A percentile compares a stretch with the other conserved stretches of the same genome.
Evolutionary conservation across 176 grass and related monocot genomes (phyloP).

Genomic region (Oryza longistaminata): DNA sequence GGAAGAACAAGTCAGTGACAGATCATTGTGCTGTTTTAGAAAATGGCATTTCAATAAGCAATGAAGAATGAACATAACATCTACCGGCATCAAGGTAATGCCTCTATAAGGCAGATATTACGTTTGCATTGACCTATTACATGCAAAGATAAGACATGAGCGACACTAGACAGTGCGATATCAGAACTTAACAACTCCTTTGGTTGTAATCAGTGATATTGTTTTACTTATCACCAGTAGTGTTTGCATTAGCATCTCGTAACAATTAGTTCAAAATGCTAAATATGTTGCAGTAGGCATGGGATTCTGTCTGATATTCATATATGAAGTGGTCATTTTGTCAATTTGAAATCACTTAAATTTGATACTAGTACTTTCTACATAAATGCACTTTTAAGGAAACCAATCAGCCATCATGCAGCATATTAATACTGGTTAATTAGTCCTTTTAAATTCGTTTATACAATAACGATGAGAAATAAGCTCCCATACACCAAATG

Average conservation of each 20-base stretch:
- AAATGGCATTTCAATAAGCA: neutral
- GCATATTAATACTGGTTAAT: neutral
- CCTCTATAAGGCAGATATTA: neutral
- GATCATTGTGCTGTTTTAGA: neutral
- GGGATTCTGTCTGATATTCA: neutral
- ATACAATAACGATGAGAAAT: neutral
- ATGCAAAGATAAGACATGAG: neutral
- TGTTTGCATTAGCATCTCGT: neutral
- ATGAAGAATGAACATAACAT: neutral
- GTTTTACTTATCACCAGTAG: neutral
- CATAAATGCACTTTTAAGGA: neutral
- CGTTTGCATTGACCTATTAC: neutral
- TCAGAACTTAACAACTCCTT: neutral
- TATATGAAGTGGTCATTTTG: neutral
- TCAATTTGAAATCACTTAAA: neutral
- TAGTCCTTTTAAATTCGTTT: neutral
- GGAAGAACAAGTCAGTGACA: neutral
- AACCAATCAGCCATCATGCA: neutral
- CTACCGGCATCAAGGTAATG: neutral
- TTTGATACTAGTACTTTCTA: neutral
- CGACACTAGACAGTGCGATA: neutral
- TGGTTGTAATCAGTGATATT: neutral
- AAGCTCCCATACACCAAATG: neutral
- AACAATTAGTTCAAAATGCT: neutral
- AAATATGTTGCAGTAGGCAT: neutral